phyloP scores from a whole-genome alignment of 768 basidiomycete species.

The Guyanaporus albipodus region DNA sequence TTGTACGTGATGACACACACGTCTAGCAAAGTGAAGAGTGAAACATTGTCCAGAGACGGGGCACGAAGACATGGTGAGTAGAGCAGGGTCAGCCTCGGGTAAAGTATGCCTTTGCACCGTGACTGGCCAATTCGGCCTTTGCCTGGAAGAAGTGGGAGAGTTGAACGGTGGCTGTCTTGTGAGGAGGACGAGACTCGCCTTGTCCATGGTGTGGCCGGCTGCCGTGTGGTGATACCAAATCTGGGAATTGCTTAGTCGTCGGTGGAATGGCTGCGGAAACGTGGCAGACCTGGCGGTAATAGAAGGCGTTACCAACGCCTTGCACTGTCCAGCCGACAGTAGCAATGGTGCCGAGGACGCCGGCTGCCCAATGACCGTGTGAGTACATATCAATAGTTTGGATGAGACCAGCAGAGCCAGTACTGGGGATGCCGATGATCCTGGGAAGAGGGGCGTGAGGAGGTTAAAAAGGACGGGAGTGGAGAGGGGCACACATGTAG shows the following conservation, averaged over 20 bases:
- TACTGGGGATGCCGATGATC: conserved; percentile 94
- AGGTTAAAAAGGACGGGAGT: conserved; percentile 1
- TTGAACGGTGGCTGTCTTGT: background rate
- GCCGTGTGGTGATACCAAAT: conserved; percentile 76
- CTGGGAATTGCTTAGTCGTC: conserved; percentile 34
- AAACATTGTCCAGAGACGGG: background rate
- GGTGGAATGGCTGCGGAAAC: conserved; percentile 11
- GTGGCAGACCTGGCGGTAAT: conserved; percentile 66
- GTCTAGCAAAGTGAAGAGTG: background rate
- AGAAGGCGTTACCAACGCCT: conserved; percentile 74
- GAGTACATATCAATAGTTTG: conserved; percentile 84
- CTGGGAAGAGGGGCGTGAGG: conserved; percentile 40
- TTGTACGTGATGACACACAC: background rate
- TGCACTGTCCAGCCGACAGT: conserved; percentile 88
- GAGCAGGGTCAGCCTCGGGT: conserved; percentile 57
- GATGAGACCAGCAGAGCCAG: conserved; percentile 93
- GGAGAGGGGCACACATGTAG: conserved; percentile 66
- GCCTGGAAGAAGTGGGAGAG: conserved; percentile 46
- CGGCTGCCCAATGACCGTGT: conserved; percentile 69
- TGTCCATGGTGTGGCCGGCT: conserved; percentile 85
- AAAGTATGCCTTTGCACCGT: conserved; percentile 88
- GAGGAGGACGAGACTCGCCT: too few species aligned
- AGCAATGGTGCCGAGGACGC: conserved; percentile 73
- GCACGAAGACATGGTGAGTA: conserved; percentile 9
- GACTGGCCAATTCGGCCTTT: conserved; percentile 74